Percentiles rank a stretch among this genome's conserved stretches.
Conservation (phyloP, 169 alveolate species). For the Cryptosporidium parvum region DNA sequence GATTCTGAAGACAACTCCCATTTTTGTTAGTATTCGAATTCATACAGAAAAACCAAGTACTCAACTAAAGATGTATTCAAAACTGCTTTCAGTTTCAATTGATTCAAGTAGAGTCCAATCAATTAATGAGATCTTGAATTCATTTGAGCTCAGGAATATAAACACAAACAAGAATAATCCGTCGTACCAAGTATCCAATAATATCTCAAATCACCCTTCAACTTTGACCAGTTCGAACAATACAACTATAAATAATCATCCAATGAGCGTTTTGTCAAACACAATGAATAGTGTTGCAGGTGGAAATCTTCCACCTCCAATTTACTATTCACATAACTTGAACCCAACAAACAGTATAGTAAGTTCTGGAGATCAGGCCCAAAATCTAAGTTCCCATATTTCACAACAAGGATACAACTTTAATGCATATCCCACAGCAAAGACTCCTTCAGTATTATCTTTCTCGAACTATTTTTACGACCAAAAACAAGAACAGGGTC, state of each 20-base stretch:
- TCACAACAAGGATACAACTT: background rate
- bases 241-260: background rate
- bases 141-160: conserved; percentile 19
- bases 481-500: background rate
- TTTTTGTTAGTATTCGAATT: conserved; percentile 16
- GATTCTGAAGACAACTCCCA: conserved; percentile 48
- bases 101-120: conserved; percentile 43
- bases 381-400: background rate
- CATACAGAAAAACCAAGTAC: background rate
- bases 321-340: conserved; percentile 10
- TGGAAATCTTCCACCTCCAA: conserved; percentile 37
- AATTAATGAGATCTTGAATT: conserved; percentile 39
- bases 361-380: background rate
- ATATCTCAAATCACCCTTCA: conserved; percentile 1
- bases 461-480: conserved; percentile 31
- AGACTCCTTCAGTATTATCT: conserved; percentile 37
- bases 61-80: conserved; percentile 19
- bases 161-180: background rate
- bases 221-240: conserved; percentile 14
- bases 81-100: conserved; percentile 8
- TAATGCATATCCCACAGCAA: background rate
- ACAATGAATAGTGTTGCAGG: background rate
- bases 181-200: background rate
- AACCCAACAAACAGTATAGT: background rate
- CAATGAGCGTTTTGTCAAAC: background rate